A percentile compares a stretch with the other conserved stretches of the same genome.
phyloP scores from a whole-genome alignment of 441 rosid genomes.

The Eutrema salsugineum region DNA sequence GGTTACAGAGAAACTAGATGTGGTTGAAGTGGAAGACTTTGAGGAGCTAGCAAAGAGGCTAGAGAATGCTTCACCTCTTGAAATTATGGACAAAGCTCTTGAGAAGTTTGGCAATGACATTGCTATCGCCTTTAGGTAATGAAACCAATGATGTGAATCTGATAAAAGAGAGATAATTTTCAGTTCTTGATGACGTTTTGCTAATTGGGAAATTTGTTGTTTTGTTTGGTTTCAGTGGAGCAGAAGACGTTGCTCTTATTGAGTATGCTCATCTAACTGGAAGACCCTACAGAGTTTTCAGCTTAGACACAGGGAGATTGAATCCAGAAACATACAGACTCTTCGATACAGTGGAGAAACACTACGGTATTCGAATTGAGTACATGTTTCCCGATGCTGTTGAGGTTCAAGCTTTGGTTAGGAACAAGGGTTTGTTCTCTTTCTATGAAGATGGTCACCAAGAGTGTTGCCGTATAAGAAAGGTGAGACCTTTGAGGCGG shows the following conservation, averaged over 20 bases:
- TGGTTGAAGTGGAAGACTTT: slow-evolving; percentile 45
- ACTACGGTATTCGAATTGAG: slow-evolving; percentile 71
- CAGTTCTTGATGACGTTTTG: not conserved
- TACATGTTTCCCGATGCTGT: slow-evolving; percentile 97
- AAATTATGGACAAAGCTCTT: slow-evolving; percentile 80
- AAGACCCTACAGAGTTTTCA: slow-evolving; percentile 80
- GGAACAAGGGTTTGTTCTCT: slow-evolving; percentile 92
- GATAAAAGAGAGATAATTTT: not conserved
- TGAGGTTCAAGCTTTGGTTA: slow-evolving; percentile 88
- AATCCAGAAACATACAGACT: slow-evolving; percentile 83
- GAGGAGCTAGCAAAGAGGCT: slow-evolving; percentile 56
- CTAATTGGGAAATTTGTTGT: not conserved
- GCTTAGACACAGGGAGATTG: slow-evolving; percentile 90
- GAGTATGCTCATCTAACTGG: slow-evolving; percentile 90
- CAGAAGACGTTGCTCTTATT: slow-evolving; percentile 88
- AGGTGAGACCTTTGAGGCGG: slow-evolving; percentile 91
- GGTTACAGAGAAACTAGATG: slow-evolving; percentile 41
- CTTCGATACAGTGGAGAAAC: slow-evolving; percentile 77
- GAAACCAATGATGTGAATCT: not conserved
- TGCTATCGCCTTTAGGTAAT: slow-evolving; percentile 91
- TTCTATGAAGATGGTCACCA: slow-evolving; percentile 98
- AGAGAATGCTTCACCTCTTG: slow-evolving; percentile 68
- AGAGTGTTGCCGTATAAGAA: slow-evolving; percentile 93
- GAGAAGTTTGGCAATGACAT: slow-evolving; percentile 79
- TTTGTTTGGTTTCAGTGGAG: slow-evolving; percentile 56